Conservation (phyloP, 2,329 filamentous ascomycete genomes). For the Neonectria punicea region DNA sequence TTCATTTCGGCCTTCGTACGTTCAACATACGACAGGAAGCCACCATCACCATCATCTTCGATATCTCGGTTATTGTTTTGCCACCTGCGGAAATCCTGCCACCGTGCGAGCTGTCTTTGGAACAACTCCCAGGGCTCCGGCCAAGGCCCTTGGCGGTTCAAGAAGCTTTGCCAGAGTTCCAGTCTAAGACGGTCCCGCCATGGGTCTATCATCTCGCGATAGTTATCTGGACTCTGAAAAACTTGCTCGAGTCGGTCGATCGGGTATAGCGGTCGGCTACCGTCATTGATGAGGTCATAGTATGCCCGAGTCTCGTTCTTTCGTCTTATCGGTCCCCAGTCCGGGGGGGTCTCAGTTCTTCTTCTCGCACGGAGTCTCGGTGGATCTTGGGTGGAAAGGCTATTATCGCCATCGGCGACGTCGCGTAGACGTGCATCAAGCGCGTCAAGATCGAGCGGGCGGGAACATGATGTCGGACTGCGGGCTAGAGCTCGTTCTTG, state of each 20-base stretch:
- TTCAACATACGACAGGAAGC: too few relatives aligned
- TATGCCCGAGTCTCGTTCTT: slow-evolving; percentile 38
- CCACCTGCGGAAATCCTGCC: slow-evolving; percentile 45
- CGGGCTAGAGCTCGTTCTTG: slow-evolving; percentile 8
- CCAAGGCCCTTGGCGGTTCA: too few relatives aligned
- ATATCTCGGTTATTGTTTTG: slow-evolving; percentile 43
- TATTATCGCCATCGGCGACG: background rate
- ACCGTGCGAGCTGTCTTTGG: too few relatives aligned
- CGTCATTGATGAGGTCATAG: slow-evolving; percentile 44
- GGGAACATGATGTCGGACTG: slow-evolving; percentile 8
- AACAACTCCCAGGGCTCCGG: too few relatives aligned
- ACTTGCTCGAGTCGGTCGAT: slow-evolving; percentile 43
- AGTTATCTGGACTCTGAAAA: slow-evolving; percentile 33
- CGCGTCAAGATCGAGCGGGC: slow-evolving; percentile 33
- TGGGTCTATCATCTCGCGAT: slow-evolving; percentile 10
- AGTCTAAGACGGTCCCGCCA: too few relatives aligned
- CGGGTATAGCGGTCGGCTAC: slow-evolving; percentile 46
- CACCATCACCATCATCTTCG: background rate
- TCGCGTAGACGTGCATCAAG: slow-evolving; percentile 34
- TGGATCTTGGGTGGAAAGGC: background rate
- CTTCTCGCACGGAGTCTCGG: background rate
- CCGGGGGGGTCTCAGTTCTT: too few relatives aligned
- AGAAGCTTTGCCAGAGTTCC: too few relatives aligned
- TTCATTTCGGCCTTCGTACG: too few relatives aligned
- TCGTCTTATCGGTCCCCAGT: too few relatives aligned